Conservation (phyloP, 345 rosid species). For the Aegle marmelos region DNA sequence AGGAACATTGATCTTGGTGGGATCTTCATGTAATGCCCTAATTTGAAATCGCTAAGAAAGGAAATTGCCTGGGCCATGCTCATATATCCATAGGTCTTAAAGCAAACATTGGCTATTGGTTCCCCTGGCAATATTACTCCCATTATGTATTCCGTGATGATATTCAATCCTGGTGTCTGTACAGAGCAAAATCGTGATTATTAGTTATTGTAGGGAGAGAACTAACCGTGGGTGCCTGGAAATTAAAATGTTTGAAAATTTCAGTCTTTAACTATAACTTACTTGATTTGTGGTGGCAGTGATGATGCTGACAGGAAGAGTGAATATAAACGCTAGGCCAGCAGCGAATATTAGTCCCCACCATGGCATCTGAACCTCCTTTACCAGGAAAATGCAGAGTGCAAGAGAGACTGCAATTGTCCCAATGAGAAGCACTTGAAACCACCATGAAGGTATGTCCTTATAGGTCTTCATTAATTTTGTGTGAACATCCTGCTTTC, state of each 20-base stretch:
- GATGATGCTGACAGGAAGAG: constrained; percentile 46
- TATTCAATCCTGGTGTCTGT: constrained; percentile 40
- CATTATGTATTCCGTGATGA: constrained; percentile 39
- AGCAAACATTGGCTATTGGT: constrained; percentile 39
- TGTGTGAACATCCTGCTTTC: constrained; percentile 39
- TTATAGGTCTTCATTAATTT: constrained; percentile 36
- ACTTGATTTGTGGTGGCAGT: constrained; percentile 54
- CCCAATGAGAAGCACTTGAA: constrained; percentile 29
- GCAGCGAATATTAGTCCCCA: constrained; percentile 48
- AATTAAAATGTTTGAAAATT: not conserved
- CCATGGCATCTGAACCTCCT: constrained; percentile 52
- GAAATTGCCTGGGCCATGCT: constrained; percentile 39
- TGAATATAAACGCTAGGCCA: constrained; percentile 39
- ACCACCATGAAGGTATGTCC: constrained; percentile 52
- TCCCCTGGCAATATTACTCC: constrained; percentile 27
- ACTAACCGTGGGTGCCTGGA: not conserved
- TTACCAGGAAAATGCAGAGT: constrained; percentile 31
- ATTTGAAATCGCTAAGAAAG: constrained; percentile 37
- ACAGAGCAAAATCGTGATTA: not conserved
- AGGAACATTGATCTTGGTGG: constrained; percentile 43
- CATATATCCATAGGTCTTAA: constrained; percentile 39
- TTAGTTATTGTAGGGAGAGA: not conserved
- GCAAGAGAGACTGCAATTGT: constrained; percentile 24
- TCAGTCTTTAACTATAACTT: not conserved
- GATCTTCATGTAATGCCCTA: constrained; percentile 42